These are phyloP conservation scores for Trichothecium sympodiale DNA, from an alignment of 2,329 filamentous ascomycete species.

Conservation along the genomic window DNA sequence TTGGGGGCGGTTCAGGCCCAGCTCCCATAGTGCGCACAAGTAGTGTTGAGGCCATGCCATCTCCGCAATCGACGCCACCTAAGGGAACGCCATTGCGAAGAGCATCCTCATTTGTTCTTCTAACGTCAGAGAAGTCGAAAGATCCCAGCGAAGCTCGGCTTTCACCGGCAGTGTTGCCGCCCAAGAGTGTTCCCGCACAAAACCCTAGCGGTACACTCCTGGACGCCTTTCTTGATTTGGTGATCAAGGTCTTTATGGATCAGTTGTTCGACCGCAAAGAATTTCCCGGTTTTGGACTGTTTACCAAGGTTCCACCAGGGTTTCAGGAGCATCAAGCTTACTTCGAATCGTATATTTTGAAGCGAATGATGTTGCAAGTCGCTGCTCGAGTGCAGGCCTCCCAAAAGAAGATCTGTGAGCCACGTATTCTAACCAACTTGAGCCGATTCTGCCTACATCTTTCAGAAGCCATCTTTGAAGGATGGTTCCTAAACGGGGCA, in stretches of 20 bases:
- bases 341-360: conserved; percentile 83
- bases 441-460: conserved; percentile 71
- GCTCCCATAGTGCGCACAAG: conserved; percentile 64
- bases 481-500: conserved; percentile 88
- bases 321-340: conserved; percentile 92
- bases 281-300: conserved; percentile 77
- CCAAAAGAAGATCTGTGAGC: conserved; percentile 64
- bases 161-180: conserved; percentile 24
- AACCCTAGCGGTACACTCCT: conserved; percentile 56
- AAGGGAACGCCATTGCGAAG: conserved; percentile 57
- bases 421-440: conserved; percentile 77
- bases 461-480: conserved; percentile 85
- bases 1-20: conserved; percentile 39
- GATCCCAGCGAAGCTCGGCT: conserved; percentile 52
- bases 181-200: conserved; percentile 27
- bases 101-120: conserved; percentile 82
- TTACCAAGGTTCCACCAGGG: conserved; percentile 78
- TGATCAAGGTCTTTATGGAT: conserved; percentile 72
- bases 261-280: conserved; percentile 81
- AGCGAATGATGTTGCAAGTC: conserved; percentile 61
- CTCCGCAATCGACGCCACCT: conserved; percentile 32
- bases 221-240: conserved; percentile 65
- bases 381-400: conserved; percentile 60
- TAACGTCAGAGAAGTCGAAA: conserved; percentile 58
- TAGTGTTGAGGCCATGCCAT: conserved; percentile 39